Evolutionary conservation across 2,329 filamentous ascomycete species (phyloP), one percentile per base, ranked within the genome.

Genomic region (Myotisia sp.): DNA sequence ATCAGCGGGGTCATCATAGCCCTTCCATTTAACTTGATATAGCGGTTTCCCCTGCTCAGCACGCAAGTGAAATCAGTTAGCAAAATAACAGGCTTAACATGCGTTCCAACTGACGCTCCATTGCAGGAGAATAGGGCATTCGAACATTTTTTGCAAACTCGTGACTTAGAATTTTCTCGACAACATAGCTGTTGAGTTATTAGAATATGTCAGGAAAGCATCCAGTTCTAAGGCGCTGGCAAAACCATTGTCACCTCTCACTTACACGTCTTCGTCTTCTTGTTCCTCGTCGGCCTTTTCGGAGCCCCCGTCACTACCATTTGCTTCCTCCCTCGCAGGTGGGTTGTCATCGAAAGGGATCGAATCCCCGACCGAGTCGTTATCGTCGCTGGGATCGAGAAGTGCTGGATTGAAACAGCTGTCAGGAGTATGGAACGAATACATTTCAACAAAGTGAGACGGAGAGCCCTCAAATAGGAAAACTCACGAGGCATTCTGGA

Each of bases 1-100:
- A 29, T 67, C 62, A n/a, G 47, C 42, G 2, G 53, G 51, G 4
- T 59, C 46, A 2, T 59, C 52, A 34, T 63, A 67, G 4, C 59
- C 62, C 40, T 59, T 58, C 63, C 63, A 67, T 44, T 65, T 65
- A 19, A 65, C 60, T 5, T 52, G 42, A 13, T 63, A 53, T 22
- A 54, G 38, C 16, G 65, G 46, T 12, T 46, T 46, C 21, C 53
- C 53, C 59, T 63, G 26, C 26, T 32, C 18, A 21, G 19, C 3
- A 9, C 29, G 13, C 5, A 13, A 4, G 29, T 32, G 12, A 32
- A 14, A 22, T 10, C 3, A n/a, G 14, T 27, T 5, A 13, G 5
- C 5, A 6, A 13, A 27, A 27, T 27, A 6, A 9, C 2, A 19
- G 6, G 9, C 10, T 8, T 9, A 22, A 14, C 7, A 23, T 23